Base-by-base conservation (phyloP, 2,329 filamentous ascomycete genomes). In the Lachnellula hyalina region DNA sequence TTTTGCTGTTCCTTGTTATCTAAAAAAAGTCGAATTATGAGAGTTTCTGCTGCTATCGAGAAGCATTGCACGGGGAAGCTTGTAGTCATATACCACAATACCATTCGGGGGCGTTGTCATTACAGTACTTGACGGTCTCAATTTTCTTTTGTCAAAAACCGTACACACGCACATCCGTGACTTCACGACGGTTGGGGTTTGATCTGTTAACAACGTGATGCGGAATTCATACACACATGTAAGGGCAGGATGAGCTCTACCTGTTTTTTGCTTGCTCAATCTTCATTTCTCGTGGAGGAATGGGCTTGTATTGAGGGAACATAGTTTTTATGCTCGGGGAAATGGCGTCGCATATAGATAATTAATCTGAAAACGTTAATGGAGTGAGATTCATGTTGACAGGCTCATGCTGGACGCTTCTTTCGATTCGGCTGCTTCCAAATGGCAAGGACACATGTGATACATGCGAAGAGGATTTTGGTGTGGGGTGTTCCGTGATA, bases 1-100 rank as follows among this genome's bases (percentile, higher is more conserved):
- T 48, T 38, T n/a, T 46, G 50, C 42, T 17, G 35, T 40, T 49
- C 58, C 40, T 53, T 48, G 28, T 40, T 41, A 53, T 46, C 49
- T 28, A 3, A 14, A 59, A 59, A 62, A 61, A 59, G 49, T 62
- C 52, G 23, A 47, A 54, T 45, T 54, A 32, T 44, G 21, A 50
- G 19, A 12, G n/a, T 44, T 40, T 7, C 52, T 45, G 36, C 19
- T 15, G 25, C 32, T 49, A 42, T 47, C 28, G 32, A 47, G 50
- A 55, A 34, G 23, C 52, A 44, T 51, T 47, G 54, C 51, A 51
- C 36, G 21, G 36, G 41, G 57, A 45, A 53, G 49, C 54, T 55
- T 63, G 61, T 63, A 65, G 56, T 61, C 61, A 63, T 63, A 61
- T 59, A 59, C 57, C 57, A 57, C 51, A 63, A 61, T 61, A 63